Evolutionary conservation across 2,329 filamentous ascomycete genomes (phyloP).

Genomic region (Colletotrichum orbiculare): DNA sequence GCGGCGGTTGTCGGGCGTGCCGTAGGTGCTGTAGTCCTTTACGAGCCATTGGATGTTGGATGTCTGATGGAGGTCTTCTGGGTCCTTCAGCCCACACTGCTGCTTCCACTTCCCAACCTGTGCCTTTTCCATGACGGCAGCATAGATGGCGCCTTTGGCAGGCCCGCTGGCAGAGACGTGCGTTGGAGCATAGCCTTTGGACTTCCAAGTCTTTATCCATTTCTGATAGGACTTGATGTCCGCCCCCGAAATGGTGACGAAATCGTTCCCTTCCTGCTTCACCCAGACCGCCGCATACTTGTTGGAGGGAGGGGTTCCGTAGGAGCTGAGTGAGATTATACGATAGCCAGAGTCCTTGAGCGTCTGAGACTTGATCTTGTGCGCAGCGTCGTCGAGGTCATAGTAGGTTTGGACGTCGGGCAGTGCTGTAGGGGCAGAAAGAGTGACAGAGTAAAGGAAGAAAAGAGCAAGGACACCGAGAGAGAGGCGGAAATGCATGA

Average conservation of each 20-base stretch:
- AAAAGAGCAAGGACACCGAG: slow-evolving; percentile 19
- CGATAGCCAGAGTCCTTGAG: slow-evolving; percentile 32
- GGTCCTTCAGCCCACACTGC: slow-evolving; percentile 21
- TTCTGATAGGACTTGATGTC: slow-evolving; percentile 21
- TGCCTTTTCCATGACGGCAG: slow-evolving; percentile 38
- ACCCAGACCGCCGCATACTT: slow-evolving; percentile 36
- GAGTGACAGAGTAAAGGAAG: slow-evolving; percentile 10
- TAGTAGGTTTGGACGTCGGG: slow-evolving; percentile 16
- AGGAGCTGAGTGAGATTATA: slow-evolving; percentile 36
- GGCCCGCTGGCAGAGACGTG: slow-evolving; percentile 34
- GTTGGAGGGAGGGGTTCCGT: slow-evolving; percentile 15
- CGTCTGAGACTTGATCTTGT: slow-evolving; percentile 8
- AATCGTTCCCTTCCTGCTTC: background rate
- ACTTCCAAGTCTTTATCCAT: slow-evolving; percentile 31
- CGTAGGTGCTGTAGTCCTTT: slow-evolving; percentile 33
- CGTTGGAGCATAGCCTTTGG: slow-evolving; percentile 32
- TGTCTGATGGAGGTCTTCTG: slow-evolving; percentile 7
- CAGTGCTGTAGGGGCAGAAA: slow-evolving; percentile 4
- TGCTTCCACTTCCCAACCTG: slow-evolving; percentile 29
- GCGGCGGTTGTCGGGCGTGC: slow-evolving; percentile 18
- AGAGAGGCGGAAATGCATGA: slow-evolving; percentile 8
- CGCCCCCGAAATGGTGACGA: slow-evolving; percentile 29
- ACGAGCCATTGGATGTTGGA: background rate
- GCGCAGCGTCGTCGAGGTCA: slow-evolving; percentile 16
- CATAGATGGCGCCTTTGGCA: slow-evolving; percentile 25